Base-by-base conservation (phyloP, 345 rosid genomes). In the Ceriops tagal region DNA sequence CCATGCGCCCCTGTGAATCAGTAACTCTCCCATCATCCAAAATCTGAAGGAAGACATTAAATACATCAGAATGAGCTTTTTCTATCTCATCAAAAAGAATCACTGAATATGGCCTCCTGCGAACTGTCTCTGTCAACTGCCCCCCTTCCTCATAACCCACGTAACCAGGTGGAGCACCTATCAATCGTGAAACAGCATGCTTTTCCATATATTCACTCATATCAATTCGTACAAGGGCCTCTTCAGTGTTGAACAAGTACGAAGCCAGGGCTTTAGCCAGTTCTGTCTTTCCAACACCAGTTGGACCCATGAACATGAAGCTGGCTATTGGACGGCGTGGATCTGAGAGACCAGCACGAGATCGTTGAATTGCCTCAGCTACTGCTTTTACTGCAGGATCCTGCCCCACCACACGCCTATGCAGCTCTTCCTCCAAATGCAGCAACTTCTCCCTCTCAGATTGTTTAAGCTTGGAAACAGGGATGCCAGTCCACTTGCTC, bases 171-270 rank as follows among this genome's bases (percentile, higher is more conserved):
- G 99, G 99, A 66, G 99, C 99, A 34, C 99, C 99, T 34, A 90
- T 90, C 79, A 96, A 87, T 71, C 99, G 83, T 8, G 99, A 90
- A 58, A 96, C 99, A 5, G 98, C 89, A 82, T 96, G 99, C 72
- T 96, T 96, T 80, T 96, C 99, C 98, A 90, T 96, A 76, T 96
- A 96, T 79, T 96, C 99, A 24, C 99, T 96, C 99, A 96, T 96
- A 73, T 96, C 98, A 30, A 96, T 92, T 61, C 97, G 79, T 16
- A 96, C 99, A 39, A 90, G 79, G 13, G 98, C 95, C 79, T 96
- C 99, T 83, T 96, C 98, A 0, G 99, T 90, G 79, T 90, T 92
- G 89, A 96, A 92, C 78, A 96, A 6, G 71, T 90, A 90, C 20
- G 99, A 88, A 11, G 99, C 98, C 27, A 96, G 86, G 63, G 97